These are phyloP conservation scores for Paxillus rubicundulus DNA, from an alignment of 768 basidiomycete genomes.

Conservation along the genomic window DNA sequence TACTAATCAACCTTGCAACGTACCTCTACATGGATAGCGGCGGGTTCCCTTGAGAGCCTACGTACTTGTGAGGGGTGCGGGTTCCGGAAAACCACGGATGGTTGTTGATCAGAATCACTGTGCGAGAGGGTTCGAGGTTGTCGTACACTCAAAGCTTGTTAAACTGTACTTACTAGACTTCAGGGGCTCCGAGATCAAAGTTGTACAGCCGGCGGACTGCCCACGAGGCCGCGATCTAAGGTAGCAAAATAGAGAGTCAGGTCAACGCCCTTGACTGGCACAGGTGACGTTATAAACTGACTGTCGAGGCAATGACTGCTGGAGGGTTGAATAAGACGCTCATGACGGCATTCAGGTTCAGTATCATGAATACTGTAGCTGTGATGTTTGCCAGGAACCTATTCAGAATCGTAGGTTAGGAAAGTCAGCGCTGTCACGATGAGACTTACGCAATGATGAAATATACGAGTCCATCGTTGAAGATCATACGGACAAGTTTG, in stretches of 20 bases:
- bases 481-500: constrained; percentile 60
- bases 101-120: constrained; percentile 22
- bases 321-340: constrained; percentile 64
- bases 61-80: constrained; percentile 11
- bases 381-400: constrained; percentile 34
- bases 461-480: constrained; percentile 69
- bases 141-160: background rate
- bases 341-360: constrained; percentile 67
- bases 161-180: constrained; percentile 26
- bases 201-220: constrained; percentile 61
- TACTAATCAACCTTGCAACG: no score
- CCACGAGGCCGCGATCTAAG: constrained; percentile 56
- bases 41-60: constrained; percentile 14
- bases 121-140: background rate
- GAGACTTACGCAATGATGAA: constrained; percentile 67
- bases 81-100: constrained; percentile 16
- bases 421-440: constrained; percentile 17
- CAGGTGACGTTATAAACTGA: constrained; percentile 23
- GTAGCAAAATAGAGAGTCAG: background rate
- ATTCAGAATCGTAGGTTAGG: constrained; percentile 12
- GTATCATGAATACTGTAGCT: constrained; percentile 59
- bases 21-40: constrained; percentile 36
- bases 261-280: background rate
- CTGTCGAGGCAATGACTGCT: constrained; percentile 53
- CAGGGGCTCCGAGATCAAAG: constrained; percentile 33